A percentile compares a stretch with the other conserved stretches of the same genome.
phyloP scores from a whole-genome alignment of 1,139 yeast genomes.

The Sugiyamaella paludigena region DNA sequence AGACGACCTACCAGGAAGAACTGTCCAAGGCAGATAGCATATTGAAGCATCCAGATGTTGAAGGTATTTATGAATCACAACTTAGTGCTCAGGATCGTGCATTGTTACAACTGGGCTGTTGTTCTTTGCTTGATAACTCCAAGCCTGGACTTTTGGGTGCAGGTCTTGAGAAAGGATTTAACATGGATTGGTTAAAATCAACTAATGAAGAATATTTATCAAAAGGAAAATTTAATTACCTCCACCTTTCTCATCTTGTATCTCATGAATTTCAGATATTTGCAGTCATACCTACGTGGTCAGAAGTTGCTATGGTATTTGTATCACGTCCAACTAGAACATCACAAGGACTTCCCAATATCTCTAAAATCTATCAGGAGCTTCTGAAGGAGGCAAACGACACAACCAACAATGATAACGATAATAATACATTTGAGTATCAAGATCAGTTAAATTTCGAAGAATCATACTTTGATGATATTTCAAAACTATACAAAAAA shows the following conservation, averaged over 20 bases:
- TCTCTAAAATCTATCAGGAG: constrained; percentile 57
- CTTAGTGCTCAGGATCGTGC: constrained; percentile 69
- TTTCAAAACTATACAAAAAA: constrained; percentile 29
- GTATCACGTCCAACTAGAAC: constrained; percentile 65
- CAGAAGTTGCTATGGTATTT: constrained; percentile 50
- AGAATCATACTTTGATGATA: constrained; percentile 17
- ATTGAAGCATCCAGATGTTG: constrained; percentile 59
- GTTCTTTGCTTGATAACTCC: constrained; percentile 65
- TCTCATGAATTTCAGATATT: constrained; percentile 77
- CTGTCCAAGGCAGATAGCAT: constrained; percentile 57
- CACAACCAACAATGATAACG: constrained; percentile 4
- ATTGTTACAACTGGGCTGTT: constrained; percentile 71
- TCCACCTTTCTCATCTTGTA: constrained; percentile 69
- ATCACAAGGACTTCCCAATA: constrained; percentile 64
- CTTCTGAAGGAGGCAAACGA: constrained; percentile 44
- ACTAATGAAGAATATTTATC: constrained; percentile 43
- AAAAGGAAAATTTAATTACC: constrained; percentile 58
- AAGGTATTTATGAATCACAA: constrained; percentile 77
- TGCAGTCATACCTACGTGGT: constrained; percentile 68
- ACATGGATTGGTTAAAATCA: constrained; percentile 49
- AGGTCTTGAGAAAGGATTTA: constrained; percentile 84
- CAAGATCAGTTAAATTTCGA: constrained; percentile 24
- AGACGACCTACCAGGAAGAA: constrained; percentile 57
- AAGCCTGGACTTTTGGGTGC: constrained; percentile 80
- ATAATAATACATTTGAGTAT: constrained; percentile 32